Conservation (phyloP, 306 rosid species). For the Medicago lupulina region DNA sequence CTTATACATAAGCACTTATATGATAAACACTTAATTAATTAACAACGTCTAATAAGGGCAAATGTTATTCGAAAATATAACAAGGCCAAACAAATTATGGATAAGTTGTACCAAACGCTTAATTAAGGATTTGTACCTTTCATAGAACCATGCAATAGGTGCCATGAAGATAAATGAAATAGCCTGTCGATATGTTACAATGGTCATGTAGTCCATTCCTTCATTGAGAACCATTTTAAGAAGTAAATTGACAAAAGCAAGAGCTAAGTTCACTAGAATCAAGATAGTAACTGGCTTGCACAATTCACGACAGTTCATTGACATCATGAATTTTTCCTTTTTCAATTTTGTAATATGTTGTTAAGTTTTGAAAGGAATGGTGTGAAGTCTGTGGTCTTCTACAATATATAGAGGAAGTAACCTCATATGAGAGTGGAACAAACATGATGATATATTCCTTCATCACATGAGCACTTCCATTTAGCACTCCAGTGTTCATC, state of each 20-base stretch:
- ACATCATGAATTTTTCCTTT: slow-evolving; percentile 16
- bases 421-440: slow-evolving; percentile 36
- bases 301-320: slow-evolving; percentile 48
- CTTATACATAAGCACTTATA: too few species aligned
- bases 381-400: slow-evolving; percentile 20
- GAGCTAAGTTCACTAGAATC: slow-evolving; percentile 69
- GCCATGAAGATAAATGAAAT: slow-evolving; percentile 70
- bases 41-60: too few species aligned
- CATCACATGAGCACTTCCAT: slow-evolving; percentile 42
- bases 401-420: slow-evolving; percentile 45
- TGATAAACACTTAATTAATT: too few species aligned
- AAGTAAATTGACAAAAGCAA: slow-evolving; percentile 71
- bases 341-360: not conserved
- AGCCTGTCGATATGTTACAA: slow-evolving; percentile 68
- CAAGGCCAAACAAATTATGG: not conserved
- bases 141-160: slow-evolving; percentile 73
- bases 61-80: not conserved
- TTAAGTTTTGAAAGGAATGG: slow-evolving; percentile 32
- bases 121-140: slow-evolving; percentile 48
- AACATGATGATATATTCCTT: slow-evolving; percentile 41
- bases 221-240: slow-evolving; percentile 72
- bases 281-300: slow-evolving; percentile 62
- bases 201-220: slow-evolving; percentile 60
- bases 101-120: not conserved
- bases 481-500: slow-evolving; percentile 25